Base-by-base conservation (phyloP, 805 yeast genomes). In the Candida yuanshanica region DNA sequence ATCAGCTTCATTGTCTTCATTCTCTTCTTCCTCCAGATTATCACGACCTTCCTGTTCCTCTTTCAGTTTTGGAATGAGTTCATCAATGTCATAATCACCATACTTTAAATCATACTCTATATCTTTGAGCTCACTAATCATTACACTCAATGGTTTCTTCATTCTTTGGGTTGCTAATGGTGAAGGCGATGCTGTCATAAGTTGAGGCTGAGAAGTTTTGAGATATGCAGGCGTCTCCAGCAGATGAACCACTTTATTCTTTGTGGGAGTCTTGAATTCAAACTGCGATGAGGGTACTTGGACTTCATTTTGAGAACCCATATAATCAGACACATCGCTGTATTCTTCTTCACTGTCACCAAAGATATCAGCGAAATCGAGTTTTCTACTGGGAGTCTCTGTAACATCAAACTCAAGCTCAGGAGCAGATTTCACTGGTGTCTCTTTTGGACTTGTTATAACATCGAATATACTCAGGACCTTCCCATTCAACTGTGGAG, bases 401-500 rank as follows among this genome's bases (percentile, higher is more conserved):
- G 21, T 8, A 7, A 32, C 34, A 11, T 37, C 29, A 23, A 23
- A 26, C 3, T 38, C 27, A 7, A 4, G 27, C 6, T 18, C 24
- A 20, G 20, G 21, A 7, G 21, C 21, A 20, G 10, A 14, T 11
- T 41, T 44, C 8, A 46, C 33, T 5, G 61, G 56, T 4, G 53
- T 39, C 2, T 21, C 33, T 8, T 39, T 31, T 4, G 55, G 55
- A 10, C 51, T 48, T 8, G 47, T 46, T 10, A 50, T 32, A 5
- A 43, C 45, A 46, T 86, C 95, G 54, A 87, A 81, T 4, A 87
- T 68, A 14, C 93, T 79, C 25, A 84, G 58, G 0, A 85, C 84
- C 40, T 82, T 74, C 0, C 96, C 96, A 46, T 81, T 71, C 9
- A 86, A 71, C 51, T 87, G 95, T 0, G 96, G 96, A 0, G 96